Evolutionary conservation across 306 rosid species (phyloP).

Genomic region (Rubus parviflorus): DNA sequence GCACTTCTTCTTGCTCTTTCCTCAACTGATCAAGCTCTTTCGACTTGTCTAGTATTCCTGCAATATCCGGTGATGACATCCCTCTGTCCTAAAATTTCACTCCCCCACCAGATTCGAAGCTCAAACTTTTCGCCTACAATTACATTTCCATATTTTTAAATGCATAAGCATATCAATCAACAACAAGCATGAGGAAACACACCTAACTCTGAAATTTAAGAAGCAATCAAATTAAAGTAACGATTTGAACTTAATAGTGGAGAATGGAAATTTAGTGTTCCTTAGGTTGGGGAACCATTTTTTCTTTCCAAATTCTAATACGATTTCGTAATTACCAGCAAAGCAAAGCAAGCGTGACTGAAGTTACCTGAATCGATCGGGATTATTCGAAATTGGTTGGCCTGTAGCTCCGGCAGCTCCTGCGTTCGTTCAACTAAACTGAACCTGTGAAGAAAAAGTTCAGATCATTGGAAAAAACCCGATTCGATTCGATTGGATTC

Average conservation of each 20-base stretch:
- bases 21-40: slow-evolving; percentile 90
- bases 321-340: neutral
- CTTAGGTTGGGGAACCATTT: neutral
- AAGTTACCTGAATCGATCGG: slow-evolving; percentile 1
- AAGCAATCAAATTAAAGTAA: neutral
- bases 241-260: neutral
- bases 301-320: neutral
- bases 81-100: slow-evolving; percentile 12
- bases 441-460: neutral
- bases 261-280: neutral
- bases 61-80: slow-evolving; percentile 81
- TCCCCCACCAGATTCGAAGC: neutral
- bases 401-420: neutral
- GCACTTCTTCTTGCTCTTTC: slow-evolving; percentile 72
- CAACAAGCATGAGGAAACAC: neutral
- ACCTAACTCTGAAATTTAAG: neutral
- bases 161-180: neutral
- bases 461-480: neutral
- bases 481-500: neutral
- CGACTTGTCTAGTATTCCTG: slow-evolving; percentile 63
- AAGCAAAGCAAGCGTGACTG: neutral
- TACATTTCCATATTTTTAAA: slow-evolving; percentile 13
- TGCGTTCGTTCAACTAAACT: neutral
- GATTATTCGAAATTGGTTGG: neutral
- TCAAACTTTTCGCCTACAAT: slow-evolving; percentile 13